These are phyloP conservation scores for Helianthus tuberosus DNA, from an alignment of 129 eudicot genomes.

Conservation along the genomic window DNA sequence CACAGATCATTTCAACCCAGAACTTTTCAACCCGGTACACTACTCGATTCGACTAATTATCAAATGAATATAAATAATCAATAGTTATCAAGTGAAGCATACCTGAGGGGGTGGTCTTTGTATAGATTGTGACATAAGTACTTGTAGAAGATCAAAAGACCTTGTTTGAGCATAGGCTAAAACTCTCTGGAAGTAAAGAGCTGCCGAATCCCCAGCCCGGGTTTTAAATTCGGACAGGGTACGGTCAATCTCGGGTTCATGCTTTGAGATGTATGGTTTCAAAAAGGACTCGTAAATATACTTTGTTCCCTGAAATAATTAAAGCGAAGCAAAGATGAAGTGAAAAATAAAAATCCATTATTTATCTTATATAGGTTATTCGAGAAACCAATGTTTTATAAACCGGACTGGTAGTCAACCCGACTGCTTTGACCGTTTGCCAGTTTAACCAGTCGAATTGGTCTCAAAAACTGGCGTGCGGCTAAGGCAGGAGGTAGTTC, in stretches of 20 bases:
- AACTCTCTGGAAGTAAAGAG: constrained; percentile 58
- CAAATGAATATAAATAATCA: not conserved
- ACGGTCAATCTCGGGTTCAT: constrained; percentile 87
- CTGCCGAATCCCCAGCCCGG: constrained; percentile 79
- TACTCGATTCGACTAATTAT: not conserved
- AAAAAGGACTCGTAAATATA: constrained; percentile 74
- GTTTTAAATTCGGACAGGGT: constrained; percentile 74
- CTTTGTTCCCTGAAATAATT: constrained; percentile 69
- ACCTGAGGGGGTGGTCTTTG: constrained; percentile 68
- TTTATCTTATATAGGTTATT: not conserved
- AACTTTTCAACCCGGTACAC: not conserved
- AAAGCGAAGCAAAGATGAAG: not conserved
- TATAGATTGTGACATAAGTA: constrained; percentile 76
- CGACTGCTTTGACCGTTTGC: not conserved
- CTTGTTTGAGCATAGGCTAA: constrained; percentile 75
- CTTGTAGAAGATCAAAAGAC: constrained; percentile 73
- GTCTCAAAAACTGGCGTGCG: not conserved
- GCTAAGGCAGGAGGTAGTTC: too few species aligned
- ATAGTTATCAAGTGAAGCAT: not conserved
- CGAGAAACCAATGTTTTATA: not conserved
- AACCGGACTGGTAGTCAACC: not conserved
- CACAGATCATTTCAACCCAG: not conserved
- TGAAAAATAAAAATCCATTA: not conserved
- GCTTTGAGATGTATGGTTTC: constrained; percentile 73
- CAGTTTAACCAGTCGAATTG: not conserved